These are phyloP conservation scores for Dentiscutata heterogama DNA, from an alignment of 371 early-diverging fungal genomes.

Conservation along the genomic window DNA sequence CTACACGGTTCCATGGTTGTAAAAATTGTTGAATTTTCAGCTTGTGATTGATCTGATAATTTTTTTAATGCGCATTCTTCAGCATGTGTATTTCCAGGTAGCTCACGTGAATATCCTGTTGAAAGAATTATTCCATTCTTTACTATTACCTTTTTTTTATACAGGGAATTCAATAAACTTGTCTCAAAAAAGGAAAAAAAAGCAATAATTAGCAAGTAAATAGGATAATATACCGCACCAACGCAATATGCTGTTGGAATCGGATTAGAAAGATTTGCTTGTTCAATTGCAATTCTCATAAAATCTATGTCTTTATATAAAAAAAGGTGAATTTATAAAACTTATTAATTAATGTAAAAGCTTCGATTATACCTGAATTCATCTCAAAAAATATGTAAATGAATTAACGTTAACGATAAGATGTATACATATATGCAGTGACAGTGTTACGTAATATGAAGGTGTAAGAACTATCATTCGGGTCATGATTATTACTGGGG, in stretches of 20 bases:
- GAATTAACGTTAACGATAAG: too few relatives aligned
- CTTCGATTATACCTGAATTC: too few relatives aligned
- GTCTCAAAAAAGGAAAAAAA: not conserved
- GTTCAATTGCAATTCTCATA: conserved; percentile 80
- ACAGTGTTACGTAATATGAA: too few relatives aligned
- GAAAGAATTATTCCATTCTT: conserved; percentile 62
- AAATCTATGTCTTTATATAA: conserved; percentile 49
- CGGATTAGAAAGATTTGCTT: conserved; percentile 82
- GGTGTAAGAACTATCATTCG: too few relatives aligned
- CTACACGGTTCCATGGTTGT: conserved; percentile 96
- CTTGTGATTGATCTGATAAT: conserved; percentile 50
- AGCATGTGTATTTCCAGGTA: conserved; percentile 94
- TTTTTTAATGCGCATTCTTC: conserved; percentile 87
- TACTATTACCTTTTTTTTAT: conserved; percentile 40
- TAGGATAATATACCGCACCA: conserved; percentile 81
- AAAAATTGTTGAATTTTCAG: conserved; percentile 70
- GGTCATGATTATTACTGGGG: too few relatives aligned
- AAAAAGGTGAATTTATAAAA: not conserved
- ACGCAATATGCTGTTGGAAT: conserved; percentile 90
- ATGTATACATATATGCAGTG: too few relatives aligned
- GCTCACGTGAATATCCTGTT: conserved; percentile 87
- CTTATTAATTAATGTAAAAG: too few relatives aligned
- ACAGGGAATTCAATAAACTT: not conserved
- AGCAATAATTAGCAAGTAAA: not conserved
- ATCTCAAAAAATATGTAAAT: too few relatives aligned